phyloP scores from a whole-genome alignment of 768 basidiomycete species.

The Tylopilus vinaceipallidus region DNA sequence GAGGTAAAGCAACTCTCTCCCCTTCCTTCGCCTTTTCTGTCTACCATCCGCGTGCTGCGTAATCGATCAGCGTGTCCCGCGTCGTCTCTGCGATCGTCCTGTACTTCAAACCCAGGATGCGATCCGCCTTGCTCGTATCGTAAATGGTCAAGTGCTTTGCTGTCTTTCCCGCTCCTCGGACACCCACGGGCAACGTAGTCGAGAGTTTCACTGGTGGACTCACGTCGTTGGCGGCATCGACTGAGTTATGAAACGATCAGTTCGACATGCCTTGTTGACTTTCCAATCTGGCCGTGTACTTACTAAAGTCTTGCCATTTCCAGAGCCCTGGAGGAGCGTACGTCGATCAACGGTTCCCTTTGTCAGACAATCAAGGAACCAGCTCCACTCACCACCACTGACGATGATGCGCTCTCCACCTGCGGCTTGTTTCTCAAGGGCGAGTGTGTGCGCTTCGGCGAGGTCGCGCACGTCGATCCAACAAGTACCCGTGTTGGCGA shows the following conservation, averaged over 20 bases:
- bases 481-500: slow-evolving; percentile 22
- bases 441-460: slow-evolving; percentile 50
- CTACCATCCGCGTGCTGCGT: slow-evolving; percentile 43
- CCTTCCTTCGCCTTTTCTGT: too few relatives aligned
- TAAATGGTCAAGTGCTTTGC: slow-evolving; percentile 29
- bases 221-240: slow-evolving; percentile 37
- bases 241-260: slow-evolving; percentile 13
- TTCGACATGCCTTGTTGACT: neutral
- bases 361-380: too few relatives aligned
- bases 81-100: slow-evolving; percentile 38
- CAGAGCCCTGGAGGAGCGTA: slow-evolving; percentile 13
- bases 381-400: slow-evolving; percentile 26
- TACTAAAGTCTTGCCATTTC: too few relatives aligned
- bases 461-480: slow-evolving; percentile 58
- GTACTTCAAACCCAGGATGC: slow-evolving; percentile 44
- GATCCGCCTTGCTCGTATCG: slow-evolving; percentile 36
- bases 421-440: slow-evolving; percentile 50
- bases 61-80: slow-evolving; percentile 42
- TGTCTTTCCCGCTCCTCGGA: slow-evolving; percentile 32
- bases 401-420: slow-evolving; percentile 58
- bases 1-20: too few relatives aligned
- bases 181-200: slow-evolving; percentile 31
- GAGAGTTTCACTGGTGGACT: slow-evolving; percentile 30
- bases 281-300: slow-evolving; percentile 28
- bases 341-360: neutral